phyloP scores from a whole-genome alignment of 148 eudicot species.

The Camellia granthamiana region DNA sequence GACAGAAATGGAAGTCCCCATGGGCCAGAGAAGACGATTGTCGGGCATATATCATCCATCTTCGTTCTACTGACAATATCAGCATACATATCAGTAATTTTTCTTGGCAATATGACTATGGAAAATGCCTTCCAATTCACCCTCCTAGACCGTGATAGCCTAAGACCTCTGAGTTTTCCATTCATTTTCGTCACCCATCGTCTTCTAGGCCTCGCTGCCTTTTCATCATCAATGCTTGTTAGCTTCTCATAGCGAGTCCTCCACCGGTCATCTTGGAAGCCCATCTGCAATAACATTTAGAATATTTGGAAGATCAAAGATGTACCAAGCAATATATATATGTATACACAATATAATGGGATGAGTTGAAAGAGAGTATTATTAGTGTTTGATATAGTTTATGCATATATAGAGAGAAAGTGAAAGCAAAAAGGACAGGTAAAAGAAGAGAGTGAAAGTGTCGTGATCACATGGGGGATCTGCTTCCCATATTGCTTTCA shows the following conservation, averaged over 20 bases:
- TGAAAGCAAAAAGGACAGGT: not conserved
- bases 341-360: not conserved
- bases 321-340: too few species aligned
- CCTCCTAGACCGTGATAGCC: slow-evolving; percentile 30
- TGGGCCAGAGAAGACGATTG: slow-evolving; percentile 33
- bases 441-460: slow-evolving; percentile 2
- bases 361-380: not conserved
- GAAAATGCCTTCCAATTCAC: slow-evolving; percentile 51
- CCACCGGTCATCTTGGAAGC: slow-evolving; percentile 9
- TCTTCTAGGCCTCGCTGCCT: slow-evolving; percentile 20
- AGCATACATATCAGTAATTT: slow-evolving; percentile 26
- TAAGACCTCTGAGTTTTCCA: slow-evolving; percentile 33
- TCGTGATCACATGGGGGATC: slow-evolving; percentile 3
- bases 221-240: slow-evolving; percentile 16
- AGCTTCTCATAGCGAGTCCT: slow-evolving; percentile 31
- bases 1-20: slow-evolving; percentile 54
- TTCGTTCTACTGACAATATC: slow-evolving; percentile 31
- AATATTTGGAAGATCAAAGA: not conserved
- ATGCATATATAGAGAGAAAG: not conserved
- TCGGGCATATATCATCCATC: slow-evolving; percentile 39
- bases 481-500: slow-evolving; percentile 13
- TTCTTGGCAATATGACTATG: slow-evolving; percentile 26
- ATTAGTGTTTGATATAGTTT: not conserved
- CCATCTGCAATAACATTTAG: slow-evolving; percentile 23
- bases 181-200: slow-evolving; percentile 26